phyloP scores from a whole-genome alignment of 2,329 filamentous ascomycete genomes.

The Colletotrichum sp. region DNA sequence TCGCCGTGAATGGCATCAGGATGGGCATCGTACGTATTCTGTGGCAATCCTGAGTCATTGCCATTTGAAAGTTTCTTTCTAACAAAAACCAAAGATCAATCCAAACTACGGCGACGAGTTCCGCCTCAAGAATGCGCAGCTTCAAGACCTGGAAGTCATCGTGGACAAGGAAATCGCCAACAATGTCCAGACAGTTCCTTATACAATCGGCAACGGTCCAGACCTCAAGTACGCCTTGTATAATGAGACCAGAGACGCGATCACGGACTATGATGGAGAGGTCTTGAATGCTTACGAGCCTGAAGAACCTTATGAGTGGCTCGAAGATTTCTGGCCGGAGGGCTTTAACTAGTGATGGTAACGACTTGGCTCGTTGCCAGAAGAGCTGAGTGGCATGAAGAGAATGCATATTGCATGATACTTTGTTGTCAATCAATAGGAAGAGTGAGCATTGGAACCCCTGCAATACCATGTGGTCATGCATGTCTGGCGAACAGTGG shows the following conservation, averaged over 20 bases:
- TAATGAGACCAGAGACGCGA: constrained; percentile 30
- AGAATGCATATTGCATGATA: background rate
- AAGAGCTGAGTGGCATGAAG: background rate
- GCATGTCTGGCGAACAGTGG: background rate
- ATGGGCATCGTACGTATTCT: constrained; percentile 28
- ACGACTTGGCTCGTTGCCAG: background rate
- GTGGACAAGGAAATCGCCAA: constrained; percentile 33
- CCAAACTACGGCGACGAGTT: constrained; percentile 33
- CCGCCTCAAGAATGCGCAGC: constrained; percentile 30
- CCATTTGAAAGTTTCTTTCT: background rate
- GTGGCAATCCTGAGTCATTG: background rate
- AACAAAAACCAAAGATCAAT: constrained; percentile 25
- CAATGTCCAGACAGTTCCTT: constrained; percentile 31
- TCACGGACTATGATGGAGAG: constrained; percentile 28
- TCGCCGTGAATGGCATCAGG: constrained; percentile 26
- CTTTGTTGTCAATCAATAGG: background rate
- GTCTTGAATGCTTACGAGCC: constrained; percentile 27
- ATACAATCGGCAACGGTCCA: constrained; percentile 27
- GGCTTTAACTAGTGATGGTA: constrained; percentile 23
- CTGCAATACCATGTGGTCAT: background rate
- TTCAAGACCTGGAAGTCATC: constrained; percentile 27
- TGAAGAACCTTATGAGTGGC: constrained; percentile 55
- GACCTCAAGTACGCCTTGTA: constrained; percentile 33
- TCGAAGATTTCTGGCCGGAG: constrained; percentile 52
- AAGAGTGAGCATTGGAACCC: background rate